Evolutionary conservation across 1,139 yeast species (phyloP).

Genomic region (Suhomyces choctaworum): DNA sequence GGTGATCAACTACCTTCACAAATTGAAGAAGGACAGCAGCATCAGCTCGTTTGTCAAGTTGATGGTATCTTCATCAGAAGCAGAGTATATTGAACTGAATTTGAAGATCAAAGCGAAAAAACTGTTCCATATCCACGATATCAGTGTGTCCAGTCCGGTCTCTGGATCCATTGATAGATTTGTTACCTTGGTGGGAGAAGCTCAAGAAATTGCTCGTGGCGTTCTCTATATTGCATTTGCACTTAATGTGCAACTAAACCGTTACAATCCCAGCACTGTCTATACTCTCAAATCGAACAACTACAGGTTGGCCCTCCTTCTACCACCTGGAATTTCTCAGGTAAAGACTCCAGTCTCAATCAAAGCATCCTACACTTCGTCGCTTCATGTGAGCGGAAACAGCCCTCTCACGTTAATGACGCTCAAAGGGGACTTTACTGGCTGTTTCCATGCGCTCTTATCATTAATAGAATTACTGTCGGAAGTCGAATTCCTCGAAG

Average conservation of each 20-base stretch:
- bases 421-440: slow-evolving; percentile 7
- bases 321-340: neutral
- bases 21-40: slow-evolving; percentile 11
- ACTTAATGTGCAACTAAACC: slow-evolving; percentile 27
- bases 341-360: neutral
- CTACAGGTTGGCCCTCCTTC: slow-evolving; percentile 16
- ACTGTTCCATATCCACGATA: slow-evolving; percentile 22
- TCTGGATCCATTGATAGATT: slow-evolving; percentile 33
- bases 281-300: slow-evolving; percentile 36
- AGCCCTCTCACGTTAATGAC: neutral
- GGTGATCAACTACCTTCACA: slow-evolving; percentile 22
- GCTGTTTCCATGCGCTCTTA: slow-evolving; percentile 4
- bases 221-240: slow-evolving; percentile 26
- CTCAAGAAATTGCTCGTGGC: slow-evolving; percentile 23
- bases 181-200: slow-evolving; percentile 29
- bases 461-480: slow-evolving; percentile 1
- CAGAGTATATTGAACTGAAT: slow-evolving; percentile 24
- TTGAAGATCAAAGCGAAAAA: slow-evolving; percentile 14
- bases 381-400: slow-evolving; percentile 1
- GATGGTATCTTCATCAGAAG: slow-evolving; percentile 30
- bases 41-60: slow-evolving; percentile 18
- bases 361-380: neutral
- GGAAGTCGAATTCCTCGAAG: slow-evolving; percentile 5
- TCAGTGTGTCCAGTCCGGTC: slow-evolving; percentile 22
- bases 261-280: slow-evolving; percentile 19